Base-by-base conservation (phyloP, 1,139 yeast genomes). In the Pichia sp. region DNA sequence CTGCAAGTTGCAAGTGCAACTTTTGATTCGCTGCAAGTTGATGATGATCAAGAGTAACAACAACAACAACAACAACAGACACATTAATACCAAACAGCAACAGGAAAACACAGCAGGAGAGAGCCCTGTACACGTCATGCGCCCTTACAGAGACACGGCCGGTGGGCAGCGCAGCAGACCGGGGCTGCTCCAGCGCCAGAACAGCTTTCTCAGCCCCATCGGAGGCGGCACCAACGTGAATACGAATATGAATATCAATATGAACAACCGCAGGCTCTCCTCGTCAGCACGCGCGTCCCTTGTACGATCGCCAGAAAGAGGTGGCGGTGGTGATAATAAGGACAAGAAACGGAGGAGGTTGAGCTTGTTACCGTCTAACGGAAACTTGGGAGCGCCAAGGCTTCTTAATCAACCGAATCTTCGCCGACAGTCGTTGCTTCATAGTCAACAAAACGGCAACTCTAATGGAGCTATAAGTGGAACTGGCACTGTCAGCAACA, bases 351-450 rank as follows among this genome's bases (percentile, higher is more conserved):
- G 53, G 22, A 48, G 50, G 29, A 43, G 59, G 29, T 37, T 54
- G 23, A 51, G 56, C 36, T 34, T 54, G 9, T 33, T 54, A 8
- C 59, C 58, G 7, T 53, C 56, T 6, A 46, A 47, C 25, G 47
- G 46, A 22, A 46, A 40, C 20, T 42, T 54, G 16, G 58, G 58
- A 4, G 56, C 56, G 3, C 57, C 58, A 16, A 32, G 55, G 22
- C 37, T 53, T 25, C 32, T 49, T 12, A 47, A 46, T 25, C 53
- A 46, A 22, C 42, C 43, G n/a, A n/a, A n/a, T n/a, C n/a, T n/a
- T 2, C 37, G 46, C 27, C 43, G 53, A 35, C 52, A 48, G 25
- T 48, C 52, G n/a, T 18, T 23, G 6, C 17, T 29, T 16, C 26
- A 29, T 15, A 16, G 14, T 9, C 28, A 21, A 21, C 8, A 9